A percentile compares a stretch with the other conserved stretches of the same genome.
These are phyloP conservation scores for Zasmidium angulare DNA, from an alignment of 2,329 filamentous ascomycete genomes.

Conservation along the genomic window DNA sequence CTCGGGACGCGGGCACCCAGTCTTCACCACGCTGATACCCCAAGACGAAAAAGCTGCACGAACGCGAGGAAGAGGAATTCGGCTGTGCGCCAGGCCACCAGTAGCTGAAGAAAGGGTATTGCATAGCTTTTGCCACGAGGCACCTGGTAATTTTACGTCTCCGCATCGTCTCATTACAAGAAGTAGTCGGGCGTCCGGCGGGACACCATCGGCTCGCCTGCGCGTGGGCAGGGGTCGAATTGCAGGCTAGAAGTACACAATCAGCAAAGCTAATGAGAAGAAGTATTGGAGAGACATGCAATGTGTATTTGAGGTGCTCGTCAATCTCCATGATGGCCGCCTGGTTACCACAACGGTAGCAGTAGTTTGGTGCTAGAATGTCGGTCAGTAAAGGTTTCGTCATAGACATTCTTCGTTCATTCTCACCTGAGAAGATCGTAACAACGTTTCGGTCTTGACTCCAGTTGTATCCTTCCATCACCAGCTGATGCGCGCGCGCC, in stretches of 20 bases:
- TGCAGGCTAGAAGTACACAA: slow-evolving; percentile 69
- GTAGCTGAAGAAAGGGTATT: background rate
- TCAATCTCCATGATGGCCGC: slow-evolving; percentile 99
- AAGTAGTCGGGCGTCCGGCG: slow-evolving; percentile 96
- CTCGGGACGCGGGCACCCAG: background rate
- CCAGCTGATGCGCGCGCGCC: slow-evolving; percentile 92
- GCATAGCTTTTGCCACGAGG: background rate
- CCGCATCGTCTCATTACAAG: slow-evolving; percentile 61
- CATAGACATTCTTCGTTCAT: background rate
- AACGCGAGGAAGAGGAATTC: background rate
- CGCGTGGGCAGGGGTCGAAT: slow-evolving; percentile 97
- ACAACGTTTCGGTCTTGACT: slow-evolving; percentile 97
- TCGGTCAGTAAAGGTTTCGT: slow-evolving; percentile 29
- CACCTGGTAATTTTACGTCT: background rate
- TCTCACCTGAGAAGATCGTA: slow-evolving; percentile 89
- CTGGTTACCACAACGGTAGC: slow-evolving; percentile 98
- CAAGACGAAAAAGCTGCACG: background rate
- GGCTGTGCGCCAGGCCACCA: background rate
- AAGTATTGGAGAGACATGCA: slow-evolving; percentile 63
- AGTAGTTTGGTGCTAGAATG: slow-evolving; percentile 67
- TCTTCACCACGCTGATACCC: background rate
- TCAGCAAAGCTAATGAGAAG: background rate
- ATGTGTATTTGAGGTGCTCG: slow-evolving; percentile 98
- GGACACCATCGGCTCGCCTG: slow-evolving; percentile 98
- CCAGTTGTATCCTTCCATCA: slow-evolving; percentile 99